These are phyloP conservation scores for Voacanga thouarsii DNA, from an alignment of 257 asterid genomes.

Conservation along the genomic window DNA sequence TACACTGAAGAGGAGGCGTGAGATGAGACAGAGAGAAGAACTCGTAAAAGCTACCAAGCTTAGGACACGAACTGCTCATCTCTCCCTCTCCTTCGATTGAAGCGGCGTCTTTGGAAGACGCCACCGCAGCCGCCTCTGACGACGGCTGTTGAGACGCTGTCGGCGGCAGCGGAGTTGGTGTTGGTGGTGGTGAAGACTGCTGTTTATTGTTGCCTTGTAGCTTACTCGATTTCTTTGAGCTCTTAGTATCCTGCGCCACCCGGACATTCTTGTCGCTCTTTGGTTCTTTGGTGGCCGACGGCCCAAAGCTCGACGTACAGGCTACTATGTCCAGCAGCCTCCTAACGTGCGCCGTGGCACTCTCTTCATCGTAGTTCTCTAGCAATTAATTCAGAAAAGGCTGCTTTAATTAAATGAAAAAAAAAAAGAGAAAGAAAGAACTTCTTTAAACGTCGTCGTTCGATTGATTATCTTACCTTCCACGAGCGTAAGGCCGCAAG, in stretches of 20 bases:
- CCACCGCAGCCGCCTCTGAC: not conserved
- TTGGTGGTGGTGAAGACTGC: slow-evolving; percentile 51
- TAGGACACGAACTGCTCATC: slow-evolving; percentile 77
- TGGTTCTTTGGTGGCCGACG: slow-evolving; percentile 51
- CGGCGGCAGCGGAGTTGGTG: slow-evolving; percentile 34
- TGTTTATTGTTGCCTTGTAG: slow-evolving; percentile 37
- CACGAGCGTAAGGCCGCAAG: slow-evolving; percentile 73
- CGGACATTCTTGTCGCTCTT: slow-evolving; percentile 45
- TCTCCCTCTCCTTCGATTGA: slow-evolving; percentile 71
- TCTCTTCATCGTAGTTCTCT: slow-evolving; percentile 85
- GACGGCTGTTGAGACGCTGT: slow-evolving; percentile 3
- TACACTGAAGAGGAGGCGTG: slow-evolving; percentile 95
- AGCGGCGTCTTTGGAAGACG: slow-evolving; percentile 29
- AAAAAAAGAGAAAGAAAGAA: too few relatives aligned
- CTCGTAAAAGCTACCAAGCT: slow-evolving; percentile 88
- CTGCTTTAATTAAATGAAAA: too few relatives aligned
- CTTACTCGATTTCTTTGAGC: slow-evolving; percentile 56
- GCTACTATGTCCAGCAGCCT: slow-evolving; percentile 78
- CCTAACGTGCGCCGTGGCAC: slow-evolving; percentile 88
- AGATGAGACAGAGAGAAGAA: slow-evolving; percentile 97
- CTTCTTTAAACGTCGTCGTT: slow-evolving; percentile 20
- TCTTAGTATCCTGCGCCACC: slow-evolving; percentile 43
- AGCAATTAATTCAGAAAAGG: too few relatives aligned
- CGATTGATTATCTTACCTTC: slow-evolving; percentile 52
- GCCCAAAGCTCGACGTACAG: slow-evolving; percentile 85